Percentiles rank a stretch among this genome's conserved stretches.
These are phyloP conservation scores for Paramecium sexaurelia DNA, from an alignment of 73 alveolate species.

Conservation along the genomic window DNA sequence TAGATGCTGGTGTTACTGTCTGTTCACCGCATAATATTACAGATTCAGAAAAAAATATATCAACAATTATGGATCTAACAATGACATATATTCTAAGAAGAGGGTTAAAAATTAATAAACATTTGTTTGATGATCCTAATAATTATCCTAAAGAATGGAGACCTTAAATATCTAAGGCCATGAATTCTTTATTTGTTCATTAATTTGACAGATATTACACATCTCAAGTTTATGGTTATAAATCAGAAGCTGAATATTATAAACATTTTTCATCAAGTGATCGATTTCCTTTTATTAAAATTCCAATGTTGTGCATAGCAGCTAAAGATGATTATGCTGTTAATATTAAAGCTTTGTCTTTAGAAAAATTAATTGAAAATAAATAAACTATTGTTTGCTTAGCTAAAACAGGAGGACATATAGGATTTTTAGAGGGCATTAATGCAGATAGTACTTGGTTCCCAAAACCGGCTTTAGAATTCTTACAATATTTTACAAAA, in stretches of 20 bases:
- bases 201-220: background rate
- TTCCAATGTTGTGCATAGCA: background rate
- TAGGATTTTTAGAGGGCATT: background rate
- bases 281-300: background rate
- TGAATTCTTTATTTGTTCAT: background rate
- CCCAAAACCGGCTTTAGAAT: slow-evolving; percentile 32
- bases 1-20: slow-evolving; percentile 17
- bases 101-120: background rate
- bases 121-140: background rate
- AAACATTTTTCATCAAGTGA: slow-evolving; percentile 6
- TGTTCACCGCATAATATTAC: slow-evolving; percentile 5
- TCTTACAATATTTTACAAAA: background rate
- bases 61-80: background rate
- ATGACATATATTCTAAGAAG: background rate
- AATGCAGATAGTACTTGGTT: background rate
- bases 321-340: slow-evolving; percentile 5
- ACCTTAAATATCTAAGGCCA: background rate
- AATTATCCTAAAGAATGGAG: background rate
- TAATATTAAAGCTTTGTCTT: background rate
- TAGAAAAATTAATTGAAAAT: background rate
- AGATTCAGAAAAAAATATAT: background rate
- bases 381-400: background rate
- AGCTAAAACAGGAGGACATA: slow-evolving; percentile 52
- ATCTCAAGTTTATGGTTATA: background rate
- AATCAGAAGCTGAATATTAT: background rate